Base-by-base conservation (phyloP, 106 monocot genomes). In the Amphibolis antarctica region DNA sequence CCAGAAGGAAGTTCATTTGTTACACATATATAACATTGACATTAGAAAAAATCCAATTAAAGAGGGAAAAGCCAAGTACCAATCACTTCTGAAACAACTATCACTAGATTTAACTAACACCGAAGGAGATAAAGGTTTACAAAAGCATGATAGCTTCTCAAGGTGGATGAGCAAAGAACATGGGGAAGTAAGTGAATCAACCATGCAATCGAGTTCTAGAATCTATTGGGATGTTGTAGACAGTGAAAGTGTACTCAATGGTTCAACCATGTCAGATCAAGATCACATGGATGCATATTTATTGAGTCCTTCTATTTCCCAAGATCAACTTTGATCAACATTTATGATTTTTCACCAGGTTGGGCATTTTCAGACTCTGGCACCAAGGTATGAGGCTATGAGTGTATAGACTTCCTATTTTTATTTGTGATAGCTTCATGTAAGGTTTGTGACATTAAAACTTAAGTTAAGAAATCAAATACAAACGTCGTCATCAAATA, bases 111-210 rank as follows among this genome's bases (percentile, higher is more conserved):
- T 85, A 9, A 55, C 81, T 53, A 70, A 67, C 42, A 59, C 26
- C 10, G 83, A 83, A 69, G 77, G 64, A 44, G 85, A 67, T 17
- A 49, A 80, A 59, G 90, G 82, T 46, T 73, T 98, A 28, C 90
- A 87, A 58, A 98, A 98, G 59, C 69, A 78, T 70, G 96, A 98
- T 50, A 98, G 96, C 73, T 98, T 98, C 69, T 79, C 80, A 1
- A 77, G 74, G 72, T 98, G 96, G 96, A 83, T 90, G 88, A 98
- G 84, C 73, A 98, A 71, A 68, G 96, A 98, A 70, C 82, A 90
- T 65, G 84, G 67, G 45, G 96, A 77, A 71, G 86, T 90, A 46
- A 86, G 71, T 74, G 80, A 77, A 47, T 69, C 77, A 13, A 71
- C 72, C 18, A 75, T 52, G 29, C 28, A 76, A 59, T 68, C 84